Conservation (phyloP, 2,329 filamentous ascomycete species). For the Arthrobotrys pseudoclavata region DNA sequence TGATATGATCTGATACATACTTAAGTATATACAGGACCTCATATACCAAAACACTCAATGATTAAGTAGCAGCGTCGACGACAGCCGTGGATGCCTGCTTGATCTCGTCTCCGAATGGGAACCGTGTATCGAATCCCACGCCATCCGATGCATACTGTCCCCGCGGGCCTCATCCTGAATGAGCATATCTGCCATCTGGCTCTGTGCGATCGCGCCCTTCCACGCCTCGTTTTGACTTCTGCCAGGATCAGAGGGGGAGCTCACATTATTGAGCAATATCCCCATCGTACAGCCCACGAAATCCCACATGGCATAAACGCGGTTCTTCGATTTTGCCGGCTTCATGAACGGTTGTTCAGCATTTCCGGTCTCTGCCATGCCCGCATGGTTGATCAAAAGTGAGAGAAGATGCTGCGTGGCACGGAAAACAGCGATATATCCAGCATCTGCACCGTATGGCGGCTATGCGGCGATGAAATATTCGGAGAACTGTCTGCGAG, state of each 20-base stretch:
- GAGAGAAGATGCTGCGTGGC: constrained; percentile 28
- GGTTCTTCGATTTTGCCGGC: constrained; percentile 36
- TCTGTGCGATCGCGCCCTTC: constrained; percentile 7
- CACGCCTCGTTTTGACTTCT: not conserved
- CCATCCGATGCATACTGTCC: constrained; percentile 27
- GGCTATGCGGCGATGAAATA: not conserved
- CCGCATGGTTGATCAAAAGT: constrained; percentile 28
- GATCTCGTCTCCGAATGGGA: constrained; percentile 22
- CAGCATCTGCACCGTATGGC: constrained; percentile 1
- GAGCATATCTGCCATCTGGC: constrained; percentile 14
- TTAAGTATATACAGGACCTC: too few species aligned
- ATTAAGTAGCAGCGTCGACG: not conserved
- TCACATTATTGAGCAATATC: constrained; percentile 5
- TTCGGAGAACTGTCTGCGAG: not conserved
- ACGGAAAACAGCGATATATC: constrained; percentile 29
- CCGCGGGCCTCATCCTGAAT: constrained; percentile 21
- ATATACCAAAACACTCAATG: too few species aligned
- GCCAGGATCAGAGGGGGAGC: not conserved
- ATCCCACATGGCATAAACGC: constrained; percentile 41
- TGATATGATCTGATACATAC: too few species aligned
- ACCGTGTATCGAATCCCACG: constrained; percentile 29
- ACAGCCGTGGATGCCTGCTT: constrained; percentile 18
- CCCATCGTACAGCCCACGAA: constrained; percentile 37
- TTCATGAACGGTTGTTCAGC: constrained; percentile 31
- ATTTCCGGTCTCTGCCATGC: constrained; percentile 40